Conservation (phyloP, 2,329 filamentous ascomycete genomes). For the Colletotrichum kahawae region DNA sequence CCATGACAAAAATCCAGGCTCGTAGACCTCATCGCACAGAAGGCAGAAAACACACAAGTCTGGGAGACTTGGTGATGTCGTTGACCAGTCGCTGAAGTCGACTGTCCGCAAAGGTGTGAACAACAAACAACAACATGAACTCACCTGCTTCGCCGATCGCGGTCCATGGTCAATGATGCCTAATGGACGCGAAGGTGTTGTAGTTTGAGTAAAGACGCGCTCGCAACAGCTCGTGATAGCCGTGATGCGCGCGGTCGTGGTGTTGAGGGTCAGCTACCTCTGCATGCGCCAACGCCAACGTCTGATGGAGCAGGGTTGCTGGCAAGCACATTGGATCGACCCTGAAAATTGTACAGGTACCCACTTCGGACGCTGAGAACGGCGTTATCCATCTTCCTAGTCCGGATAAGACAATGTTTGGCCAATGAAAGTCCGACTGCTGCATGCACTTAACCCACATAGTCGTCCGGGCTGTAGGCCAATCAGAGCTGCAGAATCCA, state of each 20-base stretch:
- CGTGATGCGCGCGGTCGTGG: slow-evolving; percentile 5
- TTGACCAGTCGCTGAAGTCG: neutral
- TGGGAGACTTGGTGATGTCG: neutral
- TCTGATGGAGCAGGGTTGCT: slow-evolving; percentile 16
- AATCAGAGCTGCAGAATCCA: neutral
- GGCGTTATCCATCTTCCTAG: neutral
- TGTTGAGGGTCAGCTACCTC: neutral
- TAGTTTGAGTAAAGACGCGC: neutral
- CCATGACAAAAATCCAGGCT: neutral
- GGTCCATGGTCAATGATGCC: slow-evolving; percentile 33
- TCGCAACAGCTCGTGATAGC: neutral
- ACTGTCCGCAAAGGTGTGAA: neutral
- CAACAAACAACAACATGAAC: neutral
- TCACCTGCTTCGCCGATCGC: slow-evolving; percentile 43
- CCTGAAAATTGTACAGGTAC: slow-evolving; percentile 1
- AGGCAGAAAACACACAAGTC: neutral
- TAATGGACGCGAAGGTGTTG: neutral
- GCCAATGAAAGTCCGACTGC: neutral
- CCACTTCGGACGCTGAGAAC: neutral
- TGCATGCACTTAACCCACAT: neutral
- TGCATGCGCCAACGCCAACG: slow-evolving; percentile 6
- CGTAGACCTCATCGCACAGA: neutral
- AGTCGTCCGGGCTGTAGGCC: neutral
- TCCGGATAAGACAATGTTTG: neutral
- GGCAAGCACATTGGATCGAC: neutral